A percentile compares a stretch with the other conserved stretches of the same genome.
These are phyloP conservation scores for Mycosphaerella arachidis DNA, from an alignment of 2,329 filamentous ascomycete genomes.

Conservation along the genomic window DNA sequence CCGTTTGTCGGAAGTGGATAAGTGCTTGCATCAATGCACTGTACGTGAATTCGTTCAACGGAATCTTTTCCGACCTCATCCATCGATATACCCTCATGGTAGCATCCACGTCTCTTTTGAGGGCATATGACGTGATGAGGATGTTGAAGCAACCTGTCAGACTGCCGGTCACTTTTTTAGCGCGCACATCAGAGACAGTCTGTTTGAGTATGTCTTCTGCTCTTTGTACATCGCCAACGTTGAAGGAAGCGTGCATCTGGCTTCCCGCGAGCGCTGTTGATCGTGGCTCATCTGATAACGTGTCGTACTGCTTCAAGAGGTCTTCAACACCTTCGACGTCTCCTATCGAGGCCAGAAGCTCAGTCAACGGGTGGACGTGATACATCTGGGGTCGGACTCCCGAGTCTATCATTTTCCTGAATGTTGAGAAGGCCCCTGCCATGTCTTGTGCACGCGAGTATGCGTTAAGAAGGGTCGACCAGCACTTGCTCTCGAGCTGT, in stretches of 20 bases:
- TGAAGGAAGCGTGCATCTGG: constrained; percentile 59
- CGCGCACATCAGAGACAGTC: constrained; percentile 40
- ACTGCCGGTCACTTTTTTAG: constrained; percentile 47
- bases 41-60: constrained; percentile 55
- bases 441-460: constrained; percentile 64
- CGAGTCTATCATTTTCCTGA: constrained; percentile 54
- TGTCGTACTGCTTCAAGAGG: constrained; percentile 58
- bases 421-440: constrained; percentile 59
- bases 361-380: constrained; percentile 71
- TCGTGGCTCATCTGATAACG: constrained; percentile 48
- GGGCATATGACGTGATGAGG: constrained; percentile 65
- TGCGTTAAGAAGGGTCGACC: constrained; percentile 74
- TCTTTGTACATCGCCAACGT: constrained; percentile 43
- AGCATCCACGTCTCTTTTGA: constrained; percentile 55
- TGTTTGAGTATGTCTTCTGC: constrained; percentile 53
- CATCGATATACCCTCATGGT: constrained; percentile 51
- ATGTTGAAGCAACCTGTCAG: constrained; percentile 72
- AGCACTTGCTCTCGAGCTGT: constrained; percentile 56
- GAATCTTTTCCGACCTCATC: constrained; percentile 52
- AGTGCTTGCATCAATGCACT: constrained; percentile 58
- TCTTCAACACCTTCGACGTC: constrained; percentile 66
- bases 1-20: constrained; percentile 48
- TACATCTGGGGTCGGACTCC: constrained; percentile 53
- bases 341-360: constrained; percentile 64
- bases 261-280: constrained; percentile 57